A percentile compares a stretch with the other conserved stretches of the same genome.
Evolutionary conservation across 345 rosid species (phyloP).

Genomic region (Trapa incisa): DNA sequence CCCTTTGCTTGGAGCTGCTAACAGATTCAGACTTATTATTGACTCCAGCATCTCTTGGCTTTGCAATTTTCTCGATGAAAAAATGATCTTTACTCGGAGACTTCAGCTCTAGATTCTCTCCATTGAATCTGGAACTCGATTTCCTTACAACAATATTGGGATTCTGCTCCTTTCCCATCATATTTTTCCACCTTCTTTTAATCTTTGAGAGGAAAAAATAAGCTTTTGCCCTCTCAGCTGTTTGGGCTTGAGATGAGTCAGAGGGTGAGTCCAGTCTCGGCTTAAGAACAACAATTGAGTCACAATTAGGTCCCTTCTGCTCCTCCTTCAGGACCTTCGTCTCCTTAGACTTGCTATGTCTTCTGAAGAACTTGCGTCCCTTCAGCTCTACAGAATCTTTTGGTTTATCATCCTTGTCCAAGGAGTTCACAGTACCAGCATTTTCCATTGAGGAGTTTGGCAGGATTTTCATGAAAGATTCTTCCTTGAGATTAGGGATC

Average conservation of each 20-base stretch:
- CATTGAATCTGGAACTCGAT: constrained; percentile 16
- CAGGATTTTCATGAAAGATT: constrained; percentile 56
- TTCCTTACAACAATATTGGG: constrained; percentile 20
- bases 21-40: constrained; percentile 17
- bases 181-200: constrained; percentile 71
- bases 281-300: constrained; percentile 66
- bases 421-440: constrained; percentile 31
- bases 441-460: constrained; percentile 52
- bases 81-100: constrained; percentile 76
- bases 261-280: constrained; percentile 26
- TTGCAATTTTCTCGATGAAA: constrained; percentile 67
- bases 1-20: constrained; percentile 31
- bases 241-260: constrained; percentile 13
- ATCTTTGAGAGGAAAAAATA: constrained; percentile 58
- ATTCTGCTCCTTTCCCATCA: constrained; percentile 66
- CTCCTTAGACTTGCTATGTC: constrained; percentile 44
- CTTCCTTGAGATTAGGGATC: constrained; percentile 67
- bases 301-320: constrained; percentile 35
- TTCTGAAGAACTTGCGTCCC: constrained; percentile 50
- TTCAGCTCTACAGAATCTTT: constrained; percentile 34
- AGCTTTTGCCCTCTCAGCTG: constrained; percentile 25
- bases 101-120: constrained; percentile 40
- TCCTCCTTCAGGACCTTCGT: constrained; percentile 25
- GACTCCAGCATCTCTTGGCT: constrained; percentile 24
- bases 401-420: constrained; percentile 15